Evolutionary conservation across 768 basidiomycete genomes (phyloP).

Genomic region (Auriscalpium microsporum): DNA sequence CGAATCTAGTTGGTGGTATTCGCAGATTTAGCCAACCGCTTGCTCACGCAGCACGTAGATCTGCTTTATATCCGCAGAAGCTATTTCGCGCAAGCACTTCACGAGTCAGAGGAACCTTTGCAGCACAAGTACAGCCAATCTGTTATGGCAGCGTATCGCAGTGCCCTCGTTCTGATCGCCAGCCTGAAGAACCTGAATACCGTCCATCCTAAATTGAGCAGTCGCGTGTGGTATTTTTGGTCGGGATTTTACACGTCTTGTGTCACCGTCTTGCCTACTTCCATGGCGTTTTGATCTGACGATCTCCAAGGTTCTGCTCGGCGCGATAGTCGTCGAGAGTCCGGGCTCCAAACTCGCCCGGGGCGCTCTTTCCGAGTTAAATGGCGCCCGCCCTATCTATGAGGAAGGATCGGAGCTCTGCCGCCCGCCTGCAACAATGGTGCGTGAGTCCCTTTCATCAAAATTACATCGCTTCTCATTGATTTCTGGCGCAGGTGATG

Average conservation of each 20-base stretch:
- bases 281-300: neutral
- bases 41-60: slow-evolving; percentile 2
- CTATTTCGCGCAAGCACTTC: slow-evolving; percentile 41
- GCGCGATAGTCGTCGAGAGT: slow-evolving; percentile 37
- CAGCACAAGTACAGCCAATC: slow-evolving; percentile 37
- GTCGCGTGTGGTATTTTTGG: slow-evolving; percentile 44
- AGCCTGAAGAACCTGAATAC: slow-evolving; percentile 30
- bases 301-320: slow-evolving; percentile 32
- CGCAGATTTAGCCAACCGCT: slow-evolving; percentile 4
- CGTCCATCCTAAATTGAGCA: slow-evolving; percentile 26
- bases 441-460: neutral
- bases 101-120: slow-evolving; percentile 32
- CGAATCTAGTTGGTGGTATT: slow-evolving; percentile 35
- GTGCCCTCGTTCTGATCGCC: slow-evolving; percentile 35
- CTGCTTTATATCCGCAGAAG: slow-evolving; percentile 33
- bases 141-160: slow-evolving; percentile 35
- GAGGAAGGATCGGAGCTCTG: slow-evolving; percentile 33
- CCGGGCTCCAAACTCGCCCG: slow-evolving; percentile 35
- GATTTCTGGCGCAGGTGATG: neutral
- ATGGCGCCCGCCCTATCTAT: slow-evolving; percentile 31
- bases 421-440: slow-evolving; percentile 21
- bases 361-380: slow-evolving; percentile 32
- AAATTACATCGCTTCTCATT: neutral
- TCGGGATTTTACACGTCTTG: slow-evolving; percentile 40
- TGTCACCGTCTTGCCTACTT: slow-evolving; percentile 18